Percentiles rank a stretch among this genome's conserved stretches.
These are phyloP conservation scores for Diaporthe sp. DNA, from an alignment of 2,329 filamentous ascomycete genomes.

Conservation along the genomic window DNA sequence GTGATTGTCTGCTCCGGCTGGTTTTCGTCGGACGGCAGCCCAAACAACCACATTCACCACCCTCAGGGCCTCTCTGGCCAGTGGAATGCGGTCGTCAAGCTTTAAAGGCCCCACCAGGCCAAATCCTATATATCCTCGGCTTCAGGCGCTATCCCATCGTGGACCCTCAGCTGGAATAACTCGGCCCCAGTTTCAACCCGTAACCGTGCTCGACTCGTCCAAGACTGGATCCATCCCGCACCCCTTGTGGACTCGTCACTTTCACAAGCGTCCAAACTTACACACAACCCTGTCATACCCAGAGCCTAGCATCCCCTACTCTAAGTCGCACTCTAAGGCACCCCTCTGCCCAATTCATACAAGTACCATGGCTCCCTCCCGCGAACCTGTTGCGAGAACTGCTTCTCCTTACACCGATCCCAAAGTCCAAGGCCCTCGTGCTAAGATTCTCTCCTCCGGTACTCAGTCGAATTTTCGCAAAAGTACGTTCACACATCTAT, in stretches of 20 bases:
- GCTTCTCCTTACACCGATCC: conserved; percentile 58
- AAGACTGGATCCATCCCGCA: conserved; percentile 33
- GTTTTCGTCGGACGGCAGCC: conserved; percentile 33
- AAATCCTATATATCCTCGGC: conserved; percentile 50
- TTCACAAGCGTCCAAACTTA: conserved; percentile 44
- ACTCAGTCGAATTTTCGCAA: conserved; percentile 40
- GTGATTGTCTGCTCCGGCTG: conserved; percentile 31
- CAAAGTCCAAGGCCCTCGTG: conserved; percentile 54
- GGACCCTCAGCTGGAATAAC: conserved; percentile 38
- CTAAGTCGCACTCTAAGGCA: conserved; percentile 35
- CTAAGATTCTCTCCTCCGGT: conserved; percentile 51
- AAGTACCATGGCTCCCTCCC: conserved; percentile 44
- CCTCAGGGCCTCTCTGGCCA: conserved; percentile 20
- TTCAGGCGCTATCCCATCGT: conserved; percentile 43
- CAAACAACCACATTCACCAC: conserved; percentile 15
- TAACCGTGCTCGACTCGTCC: conserved; percentile 9
- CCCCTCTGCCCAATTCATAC: conserved; percentile 38
- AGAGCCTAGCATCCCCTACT: conserved; percentile 39
- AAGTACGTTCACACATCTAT: conserved; percentile 44
- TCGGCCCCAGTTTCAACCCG: conserved; percentile 34
- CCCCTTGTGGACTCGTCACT: conserved; percentile 41
- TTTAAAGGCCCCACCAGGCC: conserved; percentile 44
- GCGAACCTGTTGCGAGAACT: conserved; percentile 54
- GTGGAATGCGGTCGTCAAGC: conserved; percentile 42
- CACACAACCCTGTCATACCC: conserved; percentile 43